These are phyloP conservation scores for Alternaria ethzedia DNA, from an alignment of 2,329 filamentous ascomycete genomes.

Conservation along the genomic window DNA sequence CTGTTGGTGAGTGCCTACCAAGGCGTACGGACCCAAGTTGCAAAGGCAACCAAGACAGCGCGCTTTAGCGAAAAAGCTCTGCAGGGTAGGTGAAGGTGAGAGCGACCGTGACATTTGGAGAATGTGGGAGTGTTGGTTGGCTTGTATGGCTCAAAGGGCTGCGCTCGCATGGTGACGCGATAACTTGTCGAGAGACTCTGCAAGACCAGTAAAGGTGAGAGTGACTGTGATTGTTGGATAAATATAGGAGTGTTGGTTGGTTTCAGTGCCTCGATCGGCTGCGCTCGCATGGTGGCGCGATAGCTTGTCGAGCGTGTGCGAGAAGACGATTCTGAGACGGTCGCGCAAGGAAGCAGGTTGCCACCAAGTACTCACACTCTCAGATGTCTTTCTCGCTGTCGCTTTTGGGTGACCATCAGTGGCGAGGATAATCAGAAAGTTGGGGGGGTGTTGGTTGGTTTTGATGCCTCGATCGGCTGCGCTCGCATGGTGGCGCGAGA, in stretches of 20 bases:
- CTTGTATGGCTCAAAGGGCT: too few relatives aligned
- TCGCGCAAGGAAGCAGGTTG: background rate
- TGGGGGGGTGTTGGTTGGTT: background rate
- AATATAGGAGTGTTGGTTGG: background rate
- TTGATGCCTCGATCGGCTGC: background rate
- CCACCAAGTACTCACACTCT: background rate
- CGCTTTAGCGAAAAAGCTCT: too few relatives aligned
- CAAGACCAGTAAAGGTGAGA: background rate
- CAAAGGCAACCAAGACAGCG: too few relatives aligned
- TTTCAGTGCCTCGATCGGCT: background rate
- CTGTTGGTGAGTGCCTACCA: too few relatives aligned
- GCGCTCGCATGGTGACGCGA: background rate
- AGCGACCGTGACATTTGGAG: too few relatives aligned
- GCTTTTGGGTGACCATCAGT: background rate
- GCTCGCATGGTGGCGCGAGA: background rate
- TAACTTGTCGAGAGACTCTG: background rate
- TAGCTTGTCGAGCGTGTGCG: background rate
- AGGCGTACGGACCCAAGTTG: too few relatives aligned
- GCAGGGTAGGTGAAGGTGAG: too few relatives aligned
- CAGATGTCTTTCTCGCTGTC: background rate
- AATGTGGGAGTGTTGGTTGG: too few relatives aligned
- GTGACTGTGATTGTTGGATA: background rate
- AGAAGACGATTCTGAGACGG: background rate
- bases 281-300: background rate
- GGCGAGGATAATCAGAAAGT: background rate